Evolutionary conservation across 2,329 filamentous ascomycete species (phyloP).

Genomic region (Aspergillus sp.): DNA sequence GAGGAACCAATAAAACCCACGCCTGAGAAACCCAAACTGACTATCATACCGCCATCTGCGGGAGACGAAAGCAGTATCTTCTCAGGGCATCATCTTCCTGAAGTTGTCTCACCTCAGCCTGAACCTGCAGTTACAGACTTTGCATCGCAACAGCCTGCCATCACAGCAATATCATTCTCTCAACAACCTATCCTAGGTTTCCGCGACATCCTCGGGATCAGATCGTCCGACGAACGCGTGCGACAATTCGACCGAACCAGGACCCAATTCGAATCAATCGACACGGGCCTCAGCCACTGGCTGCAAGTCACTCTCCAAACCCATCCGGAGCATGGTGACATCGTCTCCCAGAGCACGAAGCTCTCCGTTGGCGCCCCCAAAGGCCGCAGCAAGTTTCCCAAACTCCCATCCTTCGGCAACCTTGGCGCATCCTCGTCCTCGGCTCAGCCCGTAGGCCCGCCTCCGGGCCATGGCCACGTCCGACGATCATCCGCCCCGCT

Average conservation of each 20-base stretch:
- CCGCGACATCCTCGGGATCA: constrained; percentile 67
- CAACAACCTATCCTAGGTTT: constrained; percentile 50
- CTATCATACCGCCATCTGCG: constrained; percentile 20
- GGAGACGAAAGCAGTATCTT: constrained; percentile 10
- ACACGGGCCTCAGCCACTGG: constrained; percentile 65
- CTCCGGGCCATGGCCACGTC: constrained; percentile 25
- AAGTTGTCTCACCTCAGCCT: constrained; percentile 3
- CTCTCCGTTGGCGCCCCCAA: constrained; percentile 23
- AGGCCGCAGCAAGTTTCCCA: constrained; percentile 32
- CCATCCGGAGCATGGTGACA: constrained; percentile 43
- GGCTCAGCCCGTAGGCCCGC: constrained; percentile 21
- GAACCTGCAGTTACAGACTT: constrained; percentile 9
- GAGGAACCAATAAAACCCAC: constrained; percentile 5
- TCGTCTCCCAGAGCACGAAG: constrained; percentile 42
- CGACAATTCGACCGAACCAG: constrained; percentile 65
- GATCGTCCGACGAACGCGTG: constrained; percentile 60
- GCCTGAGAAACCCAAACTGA: constrained; percentile 23
- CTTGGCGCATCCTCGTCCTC: constrained; percentile 11
- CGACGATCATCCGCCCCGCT: constrained; percentile 31
- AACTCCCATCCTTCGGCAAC: constrained; percentile 28
- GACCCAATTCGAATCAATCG: constrained; percentile 59
- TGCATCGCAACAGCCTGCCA: constrained; percentile 11
- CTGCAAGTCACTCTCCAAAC: constrained; percentile 41
- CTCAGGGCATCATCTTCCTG: constrained; percentile 8
- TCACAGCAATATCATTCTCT: constrained; percentile 1